These are phyloP conservation scores for Tympanopsis confertula DNA, from an alignment of 2,329 filamentous ascomycete species.

Conservation along the genomic window DNA sequence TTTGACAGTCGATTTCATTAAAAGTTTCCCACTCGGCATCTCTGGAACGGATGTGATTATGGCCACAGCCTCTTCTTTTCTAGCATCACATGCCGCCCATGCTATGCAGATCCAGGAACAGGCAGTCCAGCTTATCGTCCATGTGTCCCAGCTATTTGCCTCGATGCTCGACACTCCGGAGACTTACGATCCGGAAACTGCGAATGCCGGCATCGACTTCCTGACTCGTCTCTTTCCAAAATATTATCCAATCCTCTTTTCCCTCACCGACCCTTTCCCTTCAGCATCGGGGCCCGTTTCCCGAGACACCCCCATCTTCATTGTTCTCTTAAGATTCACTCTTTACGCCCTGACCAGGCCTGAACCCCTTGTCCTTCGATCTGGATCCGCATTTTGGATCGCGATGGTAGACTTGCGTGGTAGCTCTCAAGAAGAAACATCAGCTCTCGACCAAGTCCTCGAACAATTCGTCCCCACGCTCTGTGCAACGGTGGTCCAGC, in stretches of 20 bases:
- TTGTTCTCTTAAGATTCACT: constrained; percentile 23
- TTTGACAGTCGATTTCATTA: constrained; percentile 24
- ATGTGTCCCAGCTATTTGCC: constrained; percentile 22
- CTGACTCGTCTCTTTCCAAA: constrained; percentile 25
- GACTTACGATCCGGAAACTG: constrained; percentile 24
- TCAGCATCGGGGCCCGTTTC: constrained; percentile 6
- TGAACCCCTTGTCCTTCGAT: constrained; percentile 31
- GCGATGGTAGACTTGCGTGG: constrained; percentile 19
- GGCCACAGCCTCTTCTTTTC: constrained; percentile 28
- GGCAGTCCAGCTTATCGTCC: constrained; percentile 19
- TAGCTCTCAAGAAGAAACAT: constrained; percentile 8
- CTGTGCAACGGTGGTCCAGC: constrained; percentile 22
- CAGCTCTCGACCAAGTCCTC: constrained; percentile 11
- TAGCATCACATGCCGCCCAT: constrained; percentile 25
- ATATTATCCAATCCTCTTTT: constrained; percentile 23
- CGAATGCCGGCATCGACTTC: constrained; percentile 30
- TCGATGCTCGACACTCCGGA: constrained; percentile 19
- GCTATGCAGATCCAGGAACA: constrained; percentile 18
- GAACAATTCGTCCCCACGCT: constrained; percentile 21
- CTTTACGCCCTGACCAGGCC: constrained; percentile 23
- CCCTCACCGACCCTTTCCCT: constrained; percentile 10
- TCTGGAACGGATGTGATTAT: constrained; percentile 27
- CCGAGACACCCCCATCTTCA: constrained; percentile 10
- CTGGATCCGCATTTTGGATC: constrained; percentile 28
- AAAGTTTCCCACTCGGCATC: constrained; percentile 22